Conservation (phyloP, 108 stramenopile genomes). For the Cylindrotheca closterium region DNA sequence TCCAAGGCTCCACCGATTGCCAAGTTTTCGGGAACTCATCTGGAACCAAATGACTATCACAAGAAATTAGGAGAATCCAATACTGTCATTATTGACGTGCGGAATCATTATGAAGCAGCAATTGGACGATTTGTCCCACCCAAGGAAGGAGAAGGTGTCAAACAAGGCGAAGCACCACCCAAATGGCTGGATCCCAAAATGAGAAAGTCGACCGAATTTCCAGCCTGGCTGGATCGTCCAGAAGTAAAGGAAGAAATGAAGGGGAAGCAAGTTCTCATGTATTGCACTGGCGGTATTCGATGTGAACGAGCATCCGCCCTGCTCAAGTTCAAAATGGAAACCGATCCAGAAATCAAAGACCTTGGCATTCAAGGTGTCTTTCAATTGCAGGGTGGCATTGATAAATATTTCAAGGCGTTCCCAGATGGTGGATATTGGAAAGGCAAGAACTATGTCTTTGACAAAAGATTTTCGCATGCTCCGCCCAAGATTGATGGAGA, state of each 20-base stretch:
- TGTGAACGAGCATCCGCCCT: constrained; percentile 89
- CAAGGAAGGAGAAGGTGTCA: constrained; percentile 4
- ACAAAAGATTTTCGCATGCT: constrained; percentile 89
- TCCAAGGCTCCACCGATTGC: constrained; percentile 61
- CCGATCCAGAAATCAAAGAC: constrained; percentile 54
- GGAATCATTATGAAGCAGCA: constrained; percentile 55
- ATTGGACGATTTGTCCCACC: constrained; percentile 88
- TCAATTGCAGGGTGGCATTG: constrained; percentile 89
- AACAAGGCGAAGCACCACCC: constrained; percentile 30
- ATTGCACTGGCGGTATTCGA: constrained; percentile 85
- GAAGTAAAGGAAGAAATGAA: constrained; percentile 80
- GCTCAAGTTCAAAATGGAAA: constrained; percentile 80
- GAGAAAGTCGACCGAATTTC: constrained; percentile 89
- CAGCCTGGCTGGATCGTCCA: constrained; percentile 72
- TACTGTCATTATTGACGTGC: constrained; percentile 90
- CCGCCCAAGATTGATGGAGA: constrained; percentile 60
- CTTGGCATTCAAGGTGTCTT: constrained; percentile 81
- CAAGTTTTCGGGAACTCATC: constrained; percentile 70
- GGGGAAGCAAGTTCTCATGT: constrained; percentile 86
- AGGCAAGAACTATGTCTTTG: constrained; percentile 85
- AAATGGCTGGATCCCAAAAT: constrained; percentile 87
- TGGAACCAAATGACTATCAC: constrained; percentile 86
- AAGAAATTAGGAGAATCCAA: constrained; percentile 68
- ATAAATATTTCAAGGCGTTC: constrained; percentile 77
- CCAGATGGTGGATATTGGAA: constrained; percentile 78